A percentile compares a stretch with the other conserved stretches of the same genome.
phyloP scores from a whole-genome alignment of 1,284 basidiomycete genomes.

The Laetiporus sulphureus region DNA sequence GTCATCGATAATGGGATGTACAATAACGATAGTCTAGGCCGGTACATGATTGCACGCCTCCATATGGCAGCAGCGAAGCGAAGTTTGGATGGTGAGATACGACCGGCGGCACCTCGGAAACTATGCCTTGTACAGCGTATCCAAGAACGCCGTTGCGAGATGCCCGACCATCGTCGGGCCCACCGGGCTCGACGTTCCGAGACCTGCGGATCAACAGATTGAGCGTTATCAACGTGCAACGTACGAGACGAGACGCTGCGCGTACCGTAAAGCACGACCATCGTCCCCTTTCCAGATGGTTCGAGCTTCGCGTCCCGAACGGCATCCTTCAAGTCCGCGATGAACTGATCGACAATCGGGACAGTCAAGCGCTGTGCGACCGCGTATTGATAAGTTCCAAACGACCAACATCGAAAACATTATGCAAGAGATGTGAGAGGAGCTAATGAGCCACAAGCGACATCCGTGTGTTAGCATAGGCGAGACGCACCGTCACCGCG shows the following conservation, averaged over 20 bases:
- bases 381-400: too few species aligned
- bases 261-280: conserved; percentile 87
- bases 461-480: too few species aligned
- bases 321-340: conserved; percentile 77
- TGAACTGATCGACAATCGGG: conserved; percentile 68
- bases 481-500: conserved; percentile 80
- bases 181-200: conserved; percentile 82
- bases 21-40: too few species aligned
- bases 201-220: conserved; percentile 40
- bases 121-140: conserved; percentile 79
- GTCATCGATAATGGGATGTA: too few species aligned
- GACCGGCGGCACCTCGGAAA: background rate
- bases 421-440: conserved; percentile 3
- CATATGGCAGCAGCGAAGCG: too few species aligned
- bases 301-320: conserved; percentile 55
- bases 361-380: conserved; percentile 69
- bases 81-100: too few species aligned
- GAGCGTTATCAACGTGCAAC: conserved; percentile 3
- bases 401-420: too few species aligned
- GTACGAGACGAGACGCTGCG: background rate
- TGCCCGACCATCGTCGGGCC: conserved; percentile 87
- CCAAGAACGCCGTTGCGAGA: conserved; percentile 76
- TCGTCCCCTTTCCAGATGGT: conserved; percentile 64
- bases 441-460: background rate
- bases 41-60: too few species aligned